These are phyloP conservation scores for Kluyveromyces sp. DNA, from an alignment of 1,139 yeast genomes.

Conservation along the genomic window DNA sequence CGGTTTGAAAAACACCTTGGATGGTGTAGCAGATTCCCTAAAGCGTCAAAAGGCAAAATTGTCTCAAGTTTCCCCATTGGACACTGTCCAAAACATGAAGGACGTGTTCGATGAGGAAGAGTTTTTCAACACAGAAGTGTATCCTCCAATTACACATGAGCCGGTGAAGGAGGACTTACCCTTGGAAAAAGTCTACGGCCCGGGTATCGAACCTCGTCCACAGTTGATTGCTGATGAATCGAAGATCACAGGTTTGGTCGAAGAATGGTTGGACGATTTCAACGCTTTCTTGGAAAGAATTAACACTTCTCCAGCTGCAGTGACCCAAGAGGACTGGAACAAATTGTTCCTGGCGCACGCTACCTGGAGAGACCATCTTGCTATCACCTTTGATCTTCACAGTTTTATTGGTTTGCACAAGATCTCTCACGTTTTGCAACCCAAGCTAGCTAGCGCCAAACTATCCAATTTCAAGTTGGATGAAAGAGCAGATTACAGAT, in stretches of 20 bases:
- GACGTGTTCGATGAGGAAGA: conserved; percentile 3
- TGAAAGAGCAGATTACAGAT: conserved; percentile 26
- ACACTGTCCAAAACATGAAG: neutral
- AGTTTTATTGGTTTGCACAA: conserved; percentile 29
- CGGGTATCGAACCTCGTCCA: conserved; percentile 21
- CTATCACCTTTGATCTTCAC: conserved; percentile 31
- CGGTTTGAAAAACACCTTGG: neutral
- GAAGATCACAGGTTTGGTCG: conserved; percentile 22
- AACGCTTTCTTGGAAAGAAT: conserved; percentile 18
- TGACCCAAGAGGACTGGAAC: conserved; percentile 14
- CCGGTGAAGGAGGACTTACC: conserved; percentile 30
- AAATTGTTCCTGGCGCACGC: conserved; percentile 27
- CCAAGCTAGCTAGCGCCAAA: conserved; percentile 17
- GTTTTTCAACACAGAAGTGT: conserved; percentile 15
- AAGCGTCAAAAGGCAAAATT: neutral
- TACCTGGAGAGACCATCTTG: conserved; percentile 35
- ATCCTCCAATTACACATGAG: conserved; percentile 27
- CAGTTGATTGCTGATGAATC: conserved; percentile 19
- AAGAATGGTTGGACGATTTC: conserved; percentile 29
- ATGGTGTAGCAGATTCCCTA: neutral
- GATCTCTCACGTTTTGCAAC: conserved; percentile 17
- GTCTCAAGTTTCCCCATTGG: neutral
- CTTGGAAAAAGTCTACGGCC: conserved; percentile 28
- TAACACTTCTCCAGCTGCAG: neutral
- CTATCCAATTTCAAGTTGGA: conserved; percentile 27